Conservation (phyloP, 805 yeast genomes). For the Yarrowia hollandica region DNA sequence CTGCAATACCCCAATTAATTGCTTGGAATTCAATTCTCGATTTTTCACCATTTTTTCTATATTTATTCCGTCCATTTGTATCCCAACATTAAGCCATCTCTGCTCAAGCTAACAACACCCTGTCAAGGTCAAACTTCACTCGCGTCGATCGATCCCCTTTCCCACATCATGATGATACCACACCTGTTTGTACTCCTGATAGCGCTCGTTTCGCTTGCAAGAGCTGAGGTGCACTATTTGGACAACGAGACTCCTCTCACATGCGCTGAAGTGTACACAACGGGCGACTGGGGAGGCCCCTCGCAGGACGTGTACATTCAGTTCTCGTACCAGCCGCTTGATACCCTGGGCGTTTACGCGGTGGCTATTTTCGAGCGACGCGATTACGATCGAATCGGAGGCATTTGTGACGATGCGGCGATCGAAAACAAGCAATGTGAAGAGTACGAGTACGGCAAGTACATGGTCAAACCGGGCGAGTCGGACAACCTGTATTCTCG, state of each 20-base stretch:
- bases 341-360: neutral
- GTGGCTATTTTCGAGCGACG: neutral
- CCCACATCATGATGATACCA: constrained; percentile 3
- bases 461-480: neutral
- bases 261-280: neutral
- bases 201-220: neutral
- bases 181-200: neutral
- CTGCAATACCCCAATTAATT: too few species aligned
- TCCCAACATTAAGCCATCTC: too few species aligned
- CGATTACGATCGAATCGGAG: neutral
- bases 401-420: neutral
- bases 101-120: too few species aligned
- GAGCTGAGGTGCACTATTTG: neutral
- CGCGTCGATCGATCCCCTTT: too few species aligned
- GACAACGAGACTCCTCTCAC: neutral
- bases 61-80: too few species aligned
- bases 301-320: neutral
- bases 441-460: neutral
- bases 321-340: neutral
- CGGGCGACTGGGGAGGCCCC: neutral
- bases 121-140: too few species aligned
- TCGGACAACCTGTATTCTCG: neutral
- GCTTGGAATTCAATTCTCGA: too few species aligned
- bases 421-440: neutral
- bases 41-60: too few species aligned